Evolutionary conservation across 805 yeast genomes (phyloP).

Genomic region (Kodamaea kakaduensis): DNA sequence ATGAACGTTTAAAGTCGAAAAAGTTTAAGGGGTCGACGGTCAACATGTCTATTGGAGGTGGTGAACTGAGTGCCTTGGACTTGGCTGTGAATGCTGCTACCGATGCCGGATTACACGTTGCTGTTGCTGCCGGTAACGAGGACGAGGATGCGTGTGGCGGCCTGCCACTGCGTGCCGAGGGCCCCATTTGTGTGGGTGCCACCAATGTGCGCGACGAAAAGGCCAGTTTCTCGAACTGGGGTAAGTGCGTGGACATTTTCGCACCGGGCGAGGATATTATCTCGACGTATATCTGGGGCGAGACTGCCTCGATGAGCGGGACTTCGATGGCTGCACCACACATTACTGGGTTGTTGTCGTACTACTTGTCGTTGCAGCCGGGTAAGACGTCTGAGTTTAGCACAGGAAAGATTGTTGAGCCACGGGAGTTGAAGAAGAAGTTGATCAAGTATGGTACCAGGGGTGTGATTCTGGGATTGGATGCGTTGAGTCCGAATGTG

Average conservation of each 20-base stretch:
- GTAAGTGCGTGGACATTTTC: constrained; percentile 92
- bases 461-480: constrained; percentile 53
- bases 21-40: constrained; percentile 84
- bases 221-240: constrained; percentile 94
- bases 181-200: constrained; percentile 93
- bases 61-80: constrained; percentile 82
- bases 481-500: constrained; percentile 65
- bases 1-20: constrained; percentile 43
- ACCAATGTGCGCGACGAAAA: constrained; percentile 82
- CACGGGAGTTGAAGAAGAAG: constrained; percentile 73
- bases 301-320: constrained; percentile 83
- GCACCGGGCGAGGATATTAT: constrained; percentile 93
- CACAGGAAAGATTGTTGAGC: constrained; percentile 52
- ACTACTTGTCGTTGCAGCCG: constrained; percentile 85
- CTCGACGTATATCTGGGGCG: constrained; percentile 79
- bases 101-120: constrained; percentile 82
- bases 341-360: constrained; percentile 86
- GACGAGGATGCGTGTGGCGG: constrained; percentile 88
- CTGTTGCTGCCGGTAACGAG: constrained; percentile 96
- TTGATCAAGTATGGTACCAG: constrained; percentile 65
- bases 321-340: constrained; percentile 99
- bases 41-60: constrained; percentile 94
- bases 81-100: constrained; percentile 88
- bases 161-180: constrained; percentile 85
- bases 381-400: constrained; percentile 61